These are phyloP conservation scores for Ophiostoma montium DNA, from an alignment of 2,329 filamentous ascomycete species.

Conservation along the genomic window DNA sequence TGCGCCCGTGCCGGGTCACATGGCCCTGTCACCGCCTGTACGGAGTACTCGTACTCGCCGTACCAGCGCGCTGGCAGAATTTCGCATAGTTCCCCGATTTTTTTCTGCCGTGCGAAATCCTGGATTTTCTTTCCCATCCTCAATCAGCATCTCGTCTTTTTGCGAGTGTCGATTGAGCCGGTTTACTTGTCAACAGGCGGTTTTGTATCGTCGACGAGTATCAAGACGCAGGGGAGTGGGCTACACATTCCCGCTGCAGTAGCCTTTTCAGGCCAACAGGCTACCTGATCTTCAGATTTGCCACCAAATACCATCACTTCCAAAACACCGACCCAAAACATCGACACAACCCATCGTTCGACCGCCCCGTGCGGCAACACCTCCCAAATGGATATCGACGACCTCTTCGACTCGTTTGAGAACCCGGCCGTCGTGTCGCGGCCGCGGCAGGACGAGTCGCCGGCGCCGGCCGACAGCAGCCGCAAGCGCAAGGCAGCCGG, in stretches of 20 bases:
- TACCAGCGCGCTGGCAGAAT: slow-evolving; percentile 4
- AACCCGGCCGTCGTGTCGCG: slow-evolving; percentile 38
- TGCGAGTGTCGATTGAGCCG: too few species aligned
- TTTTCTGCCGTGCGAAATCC: not conserved
- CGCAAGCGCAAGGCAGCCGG: slow-evolving; percentile 68
- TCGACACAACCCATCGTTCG: not conserved
- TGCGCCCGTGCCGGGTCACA: too few species aligned
- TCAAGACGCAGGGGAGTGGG: too few species aligned
- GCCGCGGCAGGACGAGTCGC: slow-evolving; percentile 17
- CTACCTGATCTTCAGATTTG: too few species aligned
- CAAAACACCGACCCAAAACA: not conserved
- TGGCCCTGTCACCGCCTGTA: not conserved
- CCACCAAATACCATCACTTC: too few species aligned
- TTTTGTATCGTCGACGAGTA: too few species aligned
- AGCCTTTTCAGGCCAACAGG: too few species aligned
- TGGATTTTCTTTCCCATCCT: slow-evolving; percentile 1
- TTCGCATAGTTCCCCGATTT: slow-evolving; percentile 2
- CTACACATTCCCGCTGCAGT: too few species aligned
- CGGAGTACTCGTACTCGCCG: too few species aligned
- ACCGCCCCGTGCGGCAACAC: not conserved
- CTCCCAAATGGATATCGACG: slow-evolving; percentile 42
- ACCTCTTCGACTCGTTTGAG: slow-evolving; percentile 73
- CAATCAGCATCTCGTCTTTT: too few species aligned
- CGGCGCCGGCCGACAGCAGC: slow-evolving; percentile 44
- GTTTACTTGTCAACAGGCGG: too few species aligned